These are phyloP conservation scores for Capsicum pubescens DNA, from an alignment of 257 asterid genomes.

Conservation along the genomic window DNA sequence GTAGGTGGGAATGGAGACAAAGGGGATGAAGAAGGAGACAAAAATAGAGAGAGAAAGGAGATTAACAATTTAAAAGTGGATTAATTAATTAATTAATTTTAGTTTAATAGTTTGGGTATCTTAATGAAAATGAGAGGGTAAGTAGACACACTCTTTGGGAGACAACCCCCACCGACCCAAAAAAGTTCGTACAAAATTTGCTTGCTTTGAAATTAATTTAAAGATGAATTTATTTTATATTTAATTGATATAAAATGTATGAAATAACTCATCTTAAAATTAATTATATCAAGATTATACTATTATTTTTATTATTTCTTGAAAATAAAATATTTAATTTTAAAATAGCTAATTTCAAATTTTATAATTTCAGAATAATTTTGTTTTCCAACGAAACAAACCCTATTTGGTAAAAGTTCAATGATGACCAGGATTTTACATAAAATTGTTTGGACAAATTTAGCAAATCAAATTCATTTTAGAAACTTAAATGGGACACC, in stretches of 20 bases:
- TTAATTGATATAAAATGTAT: no score
- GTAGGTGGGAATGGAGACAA: neutral
- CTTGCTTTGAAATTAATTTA: no score
- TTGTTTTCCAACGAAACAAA: no score
- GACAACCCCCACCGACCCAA: constrained; percentile 8
- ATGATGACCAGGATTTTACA: neutral
- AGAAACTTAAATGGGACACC: neutral
- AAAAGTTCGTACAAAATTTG: no score
- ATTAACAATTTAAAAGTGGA: constrained; percentile 16
- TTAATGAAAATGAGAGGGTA: constrained; percentile 14
- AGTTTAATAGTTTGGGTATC: constrained; percentile 27
- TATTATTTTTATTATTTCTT: no score
- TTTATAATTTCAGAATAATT: no score
- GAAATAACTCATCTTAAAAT: no score
- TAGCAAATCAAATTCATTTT: neutral
- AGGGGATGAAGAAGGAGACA: constrained; percentile 7
- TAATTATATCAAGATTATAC: no score
- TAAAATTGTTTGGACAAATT: neutral
- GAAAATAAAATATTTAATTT: no score
- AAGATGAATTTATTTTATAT: no score
- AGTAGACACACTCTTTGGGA: neutral
- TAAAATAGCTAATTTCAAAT: no score
- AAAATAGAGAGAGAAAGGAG: constrained; percentile 12
- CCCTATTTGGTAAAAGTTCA: neutral
- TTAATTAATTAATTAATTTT: constrained; percentile 18